Base-by-base conservation (phyloP, 2,329 filamentous ascomycete genomes). In the Sphaerulina vaccinii region DNA sequence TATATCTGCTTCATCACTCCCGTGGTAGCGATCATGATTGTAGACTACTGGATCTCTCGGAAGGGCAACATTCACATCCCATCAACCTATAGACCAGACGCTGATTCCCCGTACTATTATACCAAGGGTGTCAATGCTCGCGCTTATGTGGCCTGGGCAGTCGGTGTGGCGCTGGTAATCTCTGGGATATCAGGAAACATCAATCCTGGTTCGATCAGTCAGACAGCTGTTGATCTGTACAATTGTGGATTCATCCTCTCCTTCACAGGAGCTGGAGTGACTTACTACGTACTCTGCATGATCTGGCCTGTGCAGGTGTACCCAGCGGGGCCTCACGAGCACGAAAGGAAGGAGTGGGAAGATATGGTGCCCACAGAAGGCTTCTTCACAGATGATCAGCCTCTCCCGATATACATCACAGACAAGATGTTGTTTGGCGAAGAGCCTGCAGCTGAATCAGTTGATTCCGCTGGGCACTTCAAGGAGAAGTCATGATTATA, bases 1-100 rank as follows among this genome's bases (percentile, higher is more conserved):
- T 75, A 75, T 52, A 65, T 66, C 6, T 67, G 72, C 42, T 75
- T 76, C 59, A 56, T 75, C 52, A 69, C 68, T 44, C 73, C 74
- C 0, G 65, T 75, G 5, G 65, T 64, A 32, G 66, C 65, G 6
- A 63, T 67, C 33, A 70, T 72, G 62, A 68, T 74, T 7, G 63
- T 71, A 11, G 73, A 75, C 54, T 75, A 73, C 58, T 70, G 62
- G 56, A 33, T 71, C 36, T 54, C 64, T 3, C 63, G 70, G 5
- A 73, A 71, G 44, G 70, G 72, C 5, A 75, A 75, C 37, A 53
- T 74, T 8, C 70, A 74, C 46, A 62, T 73, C 4, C 70, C 71
- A 0, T 69, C 65, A 1, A 65, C 72, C 8, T 75, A 73, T 49
- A 44, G 51, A 3, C 47, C 57, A 3, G 53, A 61, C n/a, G 2